Evolutionary conservation across 2,329 filamentous ascomycete genomes (phyloP), one percentile per base, ranked within the genome.

Genomic region (Nothopassalora personata): DNA sequence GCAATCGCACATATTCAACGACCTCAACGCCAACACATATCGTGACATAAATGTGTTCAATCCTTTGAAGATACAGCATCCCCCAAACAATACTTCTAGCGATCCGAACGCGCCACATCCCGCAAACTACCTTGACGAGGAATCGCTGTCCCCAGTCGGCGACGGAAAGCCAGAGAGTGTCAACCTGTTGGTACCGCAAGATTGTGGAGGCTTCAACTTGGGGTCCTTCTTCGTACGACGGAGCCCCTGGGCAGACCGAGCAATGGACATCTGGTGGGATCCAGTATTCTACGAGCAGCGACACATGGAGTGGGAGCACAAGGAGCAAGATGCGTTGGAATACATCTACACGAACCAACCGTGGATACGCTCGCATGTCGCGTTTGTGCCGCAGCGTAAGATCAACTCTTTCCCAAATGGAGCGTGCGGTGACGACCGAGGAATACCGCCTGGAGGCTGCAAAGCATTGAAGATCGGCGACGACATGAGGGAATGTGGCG

Each of bases 241-340:
- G 61, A 90, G 90, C 69, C 80, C 86, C 28, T 99, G 92, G 90
- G 90, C 92, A 0, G 93, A 97, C 69, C 87, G 91, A 4, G 78
- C 99, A 18, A 83, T 99, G 36, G 94, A 99, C 71, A 83, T 96
- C 54, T 99, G 94, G 94, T 99, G 94, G 94, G 94, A 99, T 70
- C 94, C 94, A 0, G 92, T 97, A 31, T 86, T 88, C 58, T 99
- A 99, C 74, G 94, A 99, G 76, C 94, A 99, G 76, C 95, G 91
- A 73, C 94, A 99, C 74, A 97, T 97, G 92, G 85, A 94, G 63
- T 99, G 94, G 94, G 92, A 94, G 71, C 94, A 99, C 80, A 97
- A 97, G 74, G 94, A 99, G 74, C 94, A 99, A 76, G 92, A 97
- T 71, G 91, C 92, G 1, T 79, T 99, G 46, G 92, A 97, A 76